Percentiles rank a stretch among this genome's conserved stretches.
These are phyloP conservation scores for Debaryomycetaceae sp. DNA, from an alignment of 1,139 yeast genomes.

Conservation along the genomic window DNA sequence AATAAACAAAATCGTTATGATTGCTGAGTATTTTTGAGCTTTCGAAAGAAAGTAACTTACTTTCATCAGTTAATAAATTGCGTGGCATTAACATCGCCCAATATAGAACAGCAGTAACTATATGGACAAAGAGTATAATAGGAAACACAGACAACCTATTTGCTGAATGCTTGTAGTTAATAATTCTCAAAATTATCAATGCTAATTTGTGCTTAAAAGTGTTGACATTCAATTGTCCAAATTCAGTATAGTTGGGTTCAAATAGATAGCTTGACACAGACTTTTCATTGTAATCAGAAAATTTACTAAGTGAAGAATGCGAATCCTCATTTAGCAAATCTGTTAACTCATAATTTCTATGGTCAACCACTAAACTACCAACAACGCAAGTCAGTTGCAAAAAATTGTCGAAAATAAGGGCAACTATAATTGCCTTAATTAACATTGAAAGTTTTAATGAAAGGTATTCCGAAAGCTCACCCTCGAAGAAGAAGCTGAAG, in stretches of 20 bases:
- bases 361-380: conserved; percentile 65
- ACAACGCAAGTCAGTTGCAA: conserved; percentile 63
- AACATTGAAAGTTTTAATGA: conserved; percentile 15
- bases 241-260: conserved; percentile 11
- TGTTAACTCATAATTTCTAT: conserved; percentile 58
- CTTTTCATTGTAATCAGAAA: conserved; percentile 15
- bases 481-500: conserved; percentile 15
- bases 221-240: background rate
- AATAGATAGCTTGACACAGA: conserved; percentile 24
- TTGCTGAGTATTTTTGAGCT: conserved; percentile 15
- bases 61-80: conserved; percentile 17
- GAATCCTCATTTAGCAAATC: conserved; percentile 34
- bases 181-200: background rate
- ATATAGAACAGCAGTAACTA: conserved; percentile 13
- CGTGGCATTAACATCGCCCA: conserved; percentile 30
- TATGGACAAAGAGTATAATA: background rate
- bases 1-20: conserved; percentile 25
- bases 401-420: conserved; percentile 52
- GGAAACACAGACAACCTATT: background rate
- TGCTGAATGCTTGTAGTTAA: background rate
- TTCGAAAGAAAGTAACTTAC: conserved; percentile 15
- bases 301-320: background rate
- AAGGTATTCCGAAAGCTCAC: conserved; percentile 17
- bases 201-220: background rate
- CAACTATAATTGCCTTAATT: conserved; percentile 21